Conservation (phyloP, 306 rosid species). For the Prosopis cineraria region DNA sequence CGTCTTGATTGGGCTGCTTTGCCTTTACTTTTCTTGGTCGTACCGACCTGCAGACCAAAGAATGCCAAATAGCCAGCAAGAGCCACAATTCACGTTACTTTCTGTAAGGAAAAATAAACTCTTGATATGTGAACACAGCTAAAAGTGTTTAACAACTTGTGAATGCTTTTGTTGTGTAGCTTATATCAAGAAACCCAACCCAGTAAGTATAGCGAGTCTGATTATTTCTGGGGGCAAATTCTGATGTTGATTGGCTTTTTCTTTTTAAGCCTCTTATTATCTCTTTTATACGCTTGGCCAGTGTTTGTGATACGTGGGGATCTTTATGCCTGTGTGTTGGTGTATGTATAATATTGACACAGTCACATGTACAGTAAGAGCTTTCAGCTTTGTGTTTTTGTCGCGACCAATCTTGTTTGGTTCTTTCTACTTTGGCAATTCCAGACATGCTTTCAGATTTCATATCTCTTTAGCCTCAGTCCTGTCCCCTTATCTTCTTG, state of each 20-base stretch:
- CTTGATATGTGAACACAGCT: background rate
- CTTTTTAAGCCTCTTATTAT: background rate
- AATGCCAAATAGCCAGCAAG: background rate
- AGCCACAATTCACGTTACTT: background rate
- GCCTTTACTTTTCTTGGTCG: background rate
- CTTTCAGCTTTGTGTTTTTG: background rate
- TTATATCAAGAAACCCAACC: background rate
- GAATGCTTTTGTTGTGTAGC: background rate
- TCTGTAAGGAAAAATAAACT: background rate
- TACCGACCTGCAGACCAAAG: background rate
- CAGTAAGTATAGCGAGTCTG: background rate
- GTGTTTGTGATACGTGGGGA: too few species aligned
- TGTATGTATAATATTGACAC: too few species aligned
- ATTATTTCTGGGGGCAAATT: background rate
- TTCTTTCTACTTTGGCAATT: background rate
- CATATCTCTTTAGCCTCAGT: slow-evolving; percentile 5
- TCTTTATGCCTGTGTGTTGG: too few species aligned
- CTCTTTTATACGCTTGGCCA: too few species aligned
- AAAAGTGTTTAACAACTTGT: background rate
- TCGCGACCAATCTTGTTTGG: background rate
- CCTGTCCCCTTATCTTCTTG: background rate
- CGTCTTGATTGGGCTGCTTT: background rate
- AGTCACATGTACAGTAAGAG: background rate
- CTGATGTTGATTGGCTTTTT: background rate
- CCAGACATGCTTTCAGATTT: background rate